phyloP scores from a whole-genome alignment of 1,284 basidiomycete species.

The Malassezia globosa region DNA sequence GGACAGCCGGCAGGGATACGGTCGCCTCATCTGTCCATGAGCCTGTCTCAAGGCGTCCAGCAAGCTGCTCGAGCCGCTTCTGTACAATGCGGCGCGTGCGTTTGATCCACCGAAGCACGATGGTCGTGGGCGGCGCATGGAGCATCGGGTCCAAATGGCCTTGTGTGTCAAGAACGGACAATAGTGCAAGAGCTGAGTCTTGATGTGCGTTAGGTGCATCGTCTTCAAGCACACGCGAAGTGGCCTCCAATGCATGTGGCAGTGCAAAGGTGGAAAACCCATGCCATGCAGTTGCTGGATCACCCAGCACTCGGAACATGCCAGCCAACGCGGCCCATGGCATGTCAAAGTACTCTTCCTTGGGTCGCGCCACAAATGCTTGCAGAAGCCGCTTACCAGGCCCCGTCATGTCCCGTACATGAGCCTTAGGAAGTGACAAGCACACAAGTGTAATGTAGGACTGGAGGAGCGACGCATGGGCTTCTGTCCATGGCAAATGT shows the following conservation, averaged over 20 bases:
- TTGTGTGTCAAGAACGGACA: conserved; percentile 20
- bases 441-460: conserved; percentile 21
- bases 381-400: conserved; percentile 16
- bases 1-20: conserved; percentile 1
- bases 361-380: conserved; percentile 15
- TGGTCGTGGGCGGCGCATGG: conserved; percentile 12
- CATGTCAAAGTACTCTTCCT: neutral
- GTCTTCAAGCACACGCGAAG: conserved; percentile 16
- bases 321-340: conserved; percentile 31
- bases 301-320: conserved; percentile 29
- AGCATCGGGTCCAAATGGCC: conserved; percentile 10
- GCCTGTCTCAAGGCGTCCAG: neutral
- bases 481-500: neutral
- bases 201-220: neutral
- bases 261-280: conserved; percentile 39
- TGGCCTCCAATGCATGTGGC: conserved; percentile 30
- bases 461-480: neutral
- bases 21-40: neutral
- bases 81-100: neutral
- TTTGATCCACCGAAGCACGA: conserved; percentile 11
- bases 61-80: neutral
- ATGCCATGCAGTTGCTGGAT: conserved; percentile 26
- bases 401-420: conserved; percentile 41
- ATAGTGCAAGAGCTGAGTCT: conserved; percentile 24
- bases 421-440: conserved; percentile 30